Conservation (phyloP, 805 yeast genomes). For the Pichia californica region DNA sequence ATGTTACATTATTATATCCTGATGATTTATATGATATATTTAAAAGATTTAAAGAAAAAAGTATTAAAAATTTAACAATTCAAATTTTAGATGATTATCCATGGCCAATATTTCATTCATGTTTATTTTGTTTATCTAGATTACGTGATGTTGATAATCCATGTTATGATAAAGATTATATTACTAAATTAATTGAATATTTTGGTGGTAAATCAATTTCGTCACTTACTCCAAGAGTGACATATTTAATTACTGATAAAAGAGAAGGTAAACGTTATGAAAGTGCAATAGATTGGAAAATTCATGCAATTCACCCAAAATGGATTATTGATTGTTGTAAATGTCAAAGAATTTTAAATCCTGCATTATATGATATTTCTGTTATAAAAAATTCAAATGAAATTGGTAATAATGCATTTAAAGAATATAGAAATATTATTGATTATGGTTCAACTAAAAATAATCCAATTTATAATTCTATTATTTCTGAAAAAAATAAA, state of each 20-base stretch:
- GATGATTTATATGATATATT: slow-evolving; percentile 33
- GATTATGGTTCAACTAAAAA: slow-evolving; percentile 7
- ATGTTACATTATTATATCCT: slow-evolving; percentile 49
- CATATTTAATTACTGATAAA: slow-evolving; percentile 45
- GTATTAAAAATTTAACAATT: slow-evolving; percentile 30
- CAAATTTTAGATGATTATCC: slow-evolving; percentile 15
- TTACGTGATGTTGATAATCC: slow-evolving; percentile 20
- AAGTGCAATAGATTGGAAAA: slow-evolving; percentile 47
- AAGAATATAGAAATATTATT: slow-evolving; percentile 13
- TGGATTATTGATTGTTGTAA: slow-evolving; percentile 42
- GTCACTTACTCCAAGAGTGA: slow-evolving; percentile 39
- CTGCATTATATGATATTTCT: slow-evolving; percentile 34
- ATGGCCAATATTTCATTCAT: slow-evolving; percentile 40
- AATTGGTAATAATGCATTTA: slow-evolving; percentile 29
- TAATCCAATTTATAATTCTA: slow-evolving; percentile 5
- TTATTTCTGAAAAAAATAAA: neutral
- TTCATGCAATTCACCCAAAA: slow-evolving; percentile 45
- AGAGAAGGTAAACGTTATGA: slow-evolving; percentile 44
- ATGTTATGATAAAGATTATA: slow-evolving; percentile 25
- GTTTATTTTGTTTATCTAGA: slow-evolving; percentile 40
- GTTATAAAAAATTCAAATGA: slow-evolving; percentile 9
- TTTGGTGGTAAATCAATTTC: slow-evolving; percentile 49
- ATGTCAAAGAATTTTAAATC: slow-evolving; percentile 38
- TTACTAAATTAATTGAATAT: slow-evolving; percentile 31
- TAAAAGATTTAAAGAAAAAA: slow-evolving; percentile 46